Evolutionary conservation across 2,329 filamentous ascomycete genomes (phyloP), one percentile per base, ranked within the genome.

Genomic region (Onygenales sp.): DNA sequence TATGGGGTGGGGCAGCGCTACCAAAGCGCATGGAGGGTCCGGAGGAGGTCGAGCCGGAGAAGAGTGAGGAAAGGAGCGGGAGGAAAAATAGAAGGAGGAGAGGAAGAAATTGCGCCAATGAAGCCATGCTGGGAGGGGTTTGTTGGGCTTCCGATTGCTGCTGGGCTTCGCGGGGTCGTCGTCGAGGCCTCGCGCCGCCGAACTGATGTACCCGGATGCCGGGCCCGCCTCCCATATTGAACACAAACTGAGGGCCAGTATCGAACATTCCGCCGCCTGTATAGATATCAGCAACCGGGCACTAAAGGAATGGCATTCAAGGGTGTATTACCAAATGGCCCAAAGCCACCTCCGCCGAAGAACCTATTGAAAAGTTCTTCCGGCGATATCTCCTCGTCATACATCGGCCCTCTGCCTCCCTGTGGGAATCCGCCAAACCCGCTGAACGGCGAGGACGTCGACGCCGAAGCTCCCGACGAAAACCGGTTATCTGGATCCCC

Each of bases 281-380:
- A 42, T 56, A 51, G 7, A 33, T 49, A 42, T 56, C 17, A 58
- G 47, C 32, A 50, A 48, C n/a, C 21, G 13, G 11, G 27, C 10
- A 43, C 11, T 17, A 17, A 46, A 37, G 3, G 17, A 11, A 40
- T 46, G 50, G 42, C 8, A 42, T 39, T 42, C 51, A 42, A 59
- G 39, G 47, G 33, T 10, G 4, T 67, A 69, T 72, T 81, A 74
- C 86, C 86, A 65, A 88, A 84, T 13, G 81, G 79, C 51, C 83
- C 83, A 54, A 86, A 83, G 47, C 81, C 80, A 62, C 78, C 76
- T 14, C 75, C 76, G 47, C 88, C 88, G 75, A 98, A 98, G 79
- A 98, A 98, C 58, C 92, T 83, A 67, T 92, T 85, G 74, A 98
- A 98, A 77, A 98, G 82, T 71, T 98, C 93, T 70, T 98, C 93